Evolutionary conservation across 2,329 filamentous ascomycete species (phyloP), one percentile per base, ranked within the genome.

Genomic region (Pseudocercospora pini-densiflorae): DNA sequence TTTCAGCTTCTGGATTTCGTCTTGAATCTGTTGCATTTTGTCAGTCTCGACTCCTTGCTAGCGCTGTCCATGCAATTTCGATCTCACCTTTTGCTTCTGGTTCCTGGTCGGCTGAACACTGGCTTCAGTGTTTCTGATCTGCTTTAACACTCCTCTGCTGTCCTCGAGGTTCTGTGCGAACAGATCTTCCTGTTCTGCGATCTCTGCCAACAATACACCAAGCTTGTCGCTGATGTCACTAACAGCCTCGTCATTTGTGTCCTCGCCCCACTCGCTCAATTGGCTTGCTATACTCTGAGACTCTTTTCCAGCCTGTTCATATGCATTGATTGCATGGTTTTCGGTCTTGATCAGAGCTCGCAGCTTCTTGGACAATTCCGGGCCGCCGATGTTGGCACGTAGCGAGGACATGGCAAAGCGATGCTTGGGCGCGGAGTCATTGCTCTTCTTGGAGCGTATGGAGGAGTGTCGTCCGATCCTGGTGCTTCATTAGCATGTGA

Each of bases 141-240:
- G 87, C 86, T 99, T 99, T 79, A 99, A 84, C 24, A 93, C 81
- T 36, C 84, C 86, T 58, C 95, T 88, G 72, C 91, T 92, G 69
- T 97, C 93, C 79, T 99, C 95, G 63, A 99, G 80, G 58, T 90
- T 89, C 79, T 94, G 90, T 4, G 94, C 92, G 79, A 94, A 98
- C 54, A 85, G 77, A 72, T 97, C 94, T 79, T 99, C 95, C 80
- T 97, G 93, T 81, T 97, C 93, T 61, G 93, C 95, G 68, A 99
- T 88, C 83, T 98, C 95, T 23, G 92, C 91, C 67, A 99, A 84
- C 74, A 99, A 84, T 45, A 98, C 94, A 60, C 93, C 95, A 61
- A 99, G 86, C 85, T 99, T 99, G 85, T 98, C 95, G 66, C 92
- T 93, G 72, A 99, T 87, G 77, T 98, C 95, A 61, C 89, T 93